Conservation (phyloP, 164 flowering plant genomes). For the Tetracentron sinense region DNA sequence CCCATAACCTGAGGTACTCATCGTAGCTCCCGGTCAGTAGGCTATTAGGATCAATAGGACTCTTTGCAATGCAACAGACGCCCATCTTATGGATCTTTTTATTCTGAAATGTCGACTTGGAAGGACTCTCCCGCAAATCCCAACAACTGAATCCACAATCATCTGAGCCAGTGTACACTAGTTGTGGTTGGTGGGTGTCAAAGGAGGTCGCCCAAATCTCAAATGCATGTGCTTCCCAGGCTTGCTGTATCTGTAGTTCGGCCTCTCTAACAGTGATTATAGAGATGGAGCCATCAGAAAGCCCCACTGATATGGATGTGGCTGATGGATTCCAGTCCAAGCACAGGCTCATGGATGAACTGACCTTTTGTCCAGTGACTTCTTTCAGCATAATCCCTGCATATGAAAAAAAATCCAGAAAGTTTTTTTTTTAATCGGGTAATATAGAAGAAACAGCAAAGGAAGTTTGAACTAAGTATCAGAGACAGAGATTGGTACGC, state of each 20-base stretch:
- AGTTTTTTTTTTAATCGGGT: too few species aligned
- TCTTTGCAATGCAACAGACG: constrained; percentile 75
- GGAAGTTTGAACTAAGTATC: not conserved
- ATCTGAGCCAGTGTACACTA: constrained; percentile 86
- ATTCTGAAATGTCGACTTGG: constrained; percentile 57
- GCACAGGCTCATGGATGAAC: constrained; percentile 89
- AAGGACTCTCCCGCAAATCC: constrained; percentile 68
- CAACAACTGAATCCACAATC: constrained; percentile 86
- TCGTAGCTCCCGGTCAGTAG: constrained; percentile 90
- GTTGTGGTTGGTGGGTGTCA: constrained; percentile 68
- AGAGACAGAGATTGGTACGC: not conserved
- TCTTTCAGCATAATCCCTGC: constrained; percentile 50
- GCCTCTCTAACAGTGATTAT: constrained; percentile 50
- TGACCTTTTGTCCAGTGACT: constrained; percentile 35
- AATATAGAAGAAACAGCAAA: not conserved
- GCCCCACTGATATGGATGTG: constrained; percentile 61
- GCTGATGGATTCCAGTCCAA: constrained; percentile 80
- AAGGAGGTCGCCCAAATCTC: constrained; percentile 84
- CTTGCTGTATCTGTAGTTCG: constrained; percentile 31
- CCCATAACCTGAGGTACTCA: constrained; percentile 82
- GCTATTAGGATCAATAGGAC: constrained; percentile 42
- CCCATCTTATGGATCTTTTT: constrained; percentile 76
- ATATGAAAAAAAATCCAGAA: too few species aligned
- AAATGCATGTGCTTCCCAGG: constrained; percentile 91
- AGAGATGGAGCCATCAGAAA: constrained; percentile 80